Base-by-base conservation (phyloP, 164 flowering plant genomes). In the Warburgia ugandensis region DNA sequence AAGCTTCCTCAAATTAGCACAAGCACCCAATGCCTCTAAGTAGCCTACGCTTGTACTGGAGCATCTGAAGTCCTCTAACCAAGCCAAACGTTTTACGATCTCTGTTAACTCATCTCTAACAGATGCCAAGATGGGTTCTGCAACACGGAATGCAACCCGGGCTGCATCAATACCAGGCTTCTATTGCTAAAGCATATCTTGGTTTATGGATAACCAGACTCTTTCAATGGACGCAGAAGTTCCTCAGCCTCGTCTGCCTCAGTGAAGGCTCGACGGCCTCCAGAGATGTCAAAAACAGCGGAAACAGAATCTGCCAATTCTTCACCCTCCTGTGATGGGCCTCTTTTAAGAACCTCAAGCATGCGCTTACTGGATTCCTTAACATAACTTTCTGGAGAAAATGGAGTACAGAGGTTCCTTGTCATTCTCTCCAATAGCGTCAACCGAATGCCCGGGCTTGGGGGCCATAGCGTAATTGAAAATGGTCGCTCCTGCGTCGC, bases 401-500 rank as follows among this genome's bases (percentile, higher is more conserved):
- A 65, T 37, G 97, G 97, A 77, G 88, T 96, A 52, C 97, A 94
- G 73, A 14, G 94, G 95, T 65, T 82, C 92, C 44, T 80, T 76
- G 77, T 73, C 77, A 94, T 73, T 38, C 96, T 68, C 31, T 82
- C 92, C 49, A 94, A 80, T 36, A 94, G 80, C 79, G 75, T 74
- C 58, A 55, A 22, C 36, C 96, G 67, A 21, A 94, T 89, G 68
- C 72, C 79, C 50, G 73, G 57, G 61, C 97, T 88, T 9, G 97
- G 99, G 30, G 99, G 99, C 99, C 99, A 94, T 38, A 94, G 68
- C 56, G 84, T 86, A 35, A 90, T 74, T 6, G 91, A 77, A 49
- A 85, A 65, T 8, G 81, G 60, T 5, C 73, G 68, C n/a, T 50
- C 51, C 31, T 47, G n/a, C 2, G 59, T 22, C 27, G 65, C 20